Percentiles rank a stretch among this genome's conserved stretches.
These are phyloP conservation scores for Quaeritorhiza haematococci DNA, from an alignment of 371 early-diverging fungal genomes.

Conservation along the genomic window DNA sequence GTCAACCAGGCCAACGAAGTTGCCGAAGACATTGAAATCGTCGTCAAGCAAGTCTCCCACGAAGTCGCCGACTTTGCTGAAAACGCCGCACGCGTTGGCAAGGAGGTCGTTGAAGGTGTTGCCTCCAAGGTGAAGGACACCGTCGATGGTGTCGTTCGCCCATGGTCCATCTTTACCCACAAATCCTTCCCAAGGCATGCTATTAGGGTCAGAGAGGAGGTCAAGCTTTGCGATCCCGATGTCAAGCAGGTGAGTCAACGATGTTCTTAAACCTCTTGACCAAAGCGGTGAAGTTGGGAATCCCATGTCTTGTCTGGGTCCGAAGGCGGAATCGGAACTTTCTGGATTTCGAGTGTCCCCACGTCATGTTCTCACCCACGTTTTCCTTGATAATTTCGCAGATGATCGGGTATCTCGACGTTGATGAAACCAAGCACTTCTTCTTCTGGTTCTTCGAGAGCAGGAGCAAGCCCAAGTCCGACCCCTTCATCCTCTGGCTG, in stretches of 20 bases:
- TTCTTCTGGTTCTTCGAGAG: slow-evolving; percentile 93
- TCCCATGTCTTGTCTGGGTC: not conserved
- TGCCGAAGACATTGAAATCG: too few species aligned
- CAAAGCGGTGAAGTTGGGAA: not conserved
- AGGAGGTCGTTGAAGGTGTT: too few species aligned
- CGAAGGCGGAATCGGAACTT: not conserved
- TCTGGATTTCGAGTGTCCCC: too few species aligned
- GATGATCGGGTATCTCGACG: slow-evolving; percentile 74
- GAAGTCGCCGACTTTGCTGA: too few species aligned
- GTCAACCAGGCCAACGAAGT: too few species aligned
- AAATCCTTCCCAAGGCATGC: slow-evolving; percentile 66
- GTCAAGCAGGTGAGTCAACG: slow-evolving; percentile 59
- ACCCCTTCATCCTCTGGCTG: slow-evolving; percentile 76
- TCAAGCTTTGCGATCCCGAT: slow-evolving; percentile 61
- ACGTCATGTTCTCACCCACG: not conserved
- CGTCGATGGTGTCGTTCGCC: slow-evolving; percentile 6
- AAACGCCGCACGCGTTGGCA: too few species aligned
- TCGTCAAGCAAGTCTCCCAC: too few species aligned
- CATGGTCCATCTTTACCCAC: slow-evolving; percentile 34
- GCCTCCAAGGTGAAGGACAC: too few species aligned
- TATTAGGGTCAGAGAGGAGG: slow-evolving; percentile 67
- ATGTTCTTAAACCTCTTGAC: slow-evolving; percentile 4
- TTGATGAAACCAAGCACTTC: slow-evolving; percentile 59
- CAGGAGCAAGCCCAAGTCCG: slow-evolving; percentile 60
- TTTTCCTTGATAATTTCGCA: slow-evolving; percentile 14